Evolutionary conservation across 495 filamentous ascomycete genomes (phyloP).

Genomic region (Mytilinidion resinicola): DNA sequence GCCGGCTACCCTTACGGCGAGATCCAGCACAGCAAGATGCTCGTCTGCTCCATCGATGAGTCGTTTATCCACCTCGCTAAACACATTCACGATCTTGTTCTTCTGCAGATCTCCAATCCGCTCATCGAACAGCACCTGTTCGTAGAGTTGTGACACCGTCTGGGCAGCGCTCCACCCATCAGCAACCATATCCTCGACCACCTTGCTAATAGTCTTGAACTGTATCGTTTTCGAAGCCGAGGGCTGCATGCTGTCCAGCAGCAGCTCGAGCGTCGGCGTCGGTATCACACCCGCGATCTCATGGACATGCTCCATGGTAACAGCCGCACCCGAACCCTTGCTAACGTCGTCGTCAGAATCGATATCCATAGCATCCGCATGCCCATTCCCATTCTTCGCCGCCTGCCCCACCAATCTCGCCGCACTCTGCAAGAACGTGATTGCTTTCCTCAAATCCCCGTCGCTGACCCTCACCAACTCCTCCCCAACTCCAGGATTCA

Average conservation of each 20-base stretch:
- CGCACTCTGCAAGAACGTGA: slow-evolving; percentile 91
- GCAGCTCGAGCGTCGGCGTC: slow-evolving; percentile 56
- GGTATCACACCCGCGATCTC: slow-evolving; percentile 97
- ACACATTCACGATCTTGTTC: slow-evolving; percentile 79
- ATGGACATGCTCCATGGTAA: slow-evolving; percentile 75
- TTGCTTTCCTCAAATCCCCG: slow-evolving; percentile 90
- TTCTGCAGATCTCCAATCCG: slow-evolving; percentile 75
- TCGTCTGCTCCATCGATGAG: slow-evolving; percentile 97
- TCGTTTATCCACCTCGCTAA: slow-evolving; percentile 90
- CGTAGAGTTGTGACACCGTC: slow-evolving; percentile 79
- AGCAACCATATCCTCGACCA: slow-evolving; percentile 83
- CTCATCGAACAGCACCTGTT: slow-evolving; percentile 76
- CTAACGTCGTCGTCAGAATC: slow-evolving; percentile 37
- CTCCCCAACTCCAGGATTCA: slow-evolving; percentile 74
- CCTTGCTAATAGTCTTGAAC: slow-evolving; percentile 67
- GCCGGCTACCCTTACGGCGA: slow-evolving; percentile 70
- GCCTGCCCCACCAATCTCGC: slow-evolving; percentile 67
- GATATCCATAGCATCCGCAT: slow-evolving; percentile 48
- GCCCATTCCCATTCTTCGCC: slow-evolving; percentile 41
- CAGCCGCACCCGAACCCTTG: slow-evolving; percentile 20
- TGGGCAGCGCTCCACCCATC: slow-evolving; percentile 98
- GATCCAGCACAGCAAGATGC: slow-evolving; percentile 81
- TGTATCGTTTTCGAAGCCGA: slow-evolving; percentile 49
- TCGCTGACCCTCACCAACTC: slow-evolving; percentile 81
- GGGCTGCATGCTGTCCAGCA: slow-evolving; percentile 75